Evolutionary conservation across 768 basidiomycete species (phyloP).

Genomic region (Rhodosporidiobolus odoratus): DNA sequence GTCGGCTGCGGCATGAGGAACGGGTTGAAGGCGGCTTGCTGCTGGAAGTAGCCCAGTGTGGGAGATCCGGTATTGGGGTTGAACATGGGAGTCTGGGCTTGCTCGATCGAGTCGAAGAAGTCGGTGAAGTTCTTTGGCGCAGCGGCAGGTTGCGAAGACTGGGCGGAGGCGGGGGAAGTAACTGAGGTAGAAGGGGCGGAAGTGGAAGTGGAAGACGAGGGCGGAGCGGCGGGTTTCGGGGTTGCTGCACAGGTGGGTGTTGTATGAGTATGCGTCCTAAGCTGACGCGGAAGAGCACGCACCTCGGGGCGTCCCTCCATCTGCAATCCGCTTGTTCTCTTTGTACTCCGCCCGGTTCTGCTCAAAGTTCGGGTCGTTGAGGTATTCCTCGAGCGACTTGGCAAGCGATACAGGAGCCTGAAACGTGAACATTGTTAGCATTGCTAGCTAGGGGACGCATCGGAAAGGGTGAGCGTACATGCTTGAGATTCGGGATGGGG

Average conservation of each 20-base stretch:
- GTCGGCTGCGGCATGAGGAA: constrained; percentile 59
- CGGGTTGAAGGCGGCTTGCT: constrained; percentile 63
- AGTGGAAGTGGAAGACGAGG: constrained; percentile 35
- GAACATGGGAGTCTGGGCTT: constrained; percentile 67
- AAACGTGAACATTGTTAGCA: not conserved
- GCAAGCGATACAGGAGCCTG: constrained; percentile 94
- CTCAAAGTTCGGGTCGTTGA: constrained; percentile 94
- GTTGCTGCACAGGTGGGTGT: not conserved
- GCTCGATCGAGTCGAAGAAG: constrained; percentile 85
- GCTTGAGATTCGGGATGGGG: constrained; percentile 86
- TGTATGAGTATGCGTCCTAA: accelerated
- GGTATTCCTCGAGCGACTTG: constrained; percentile 85
- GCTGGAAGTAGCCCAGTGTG: constrained; percentile 43
- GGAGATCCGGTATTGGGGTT: constrained; percentile 60
- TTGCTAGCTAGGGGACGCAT: not conserved
- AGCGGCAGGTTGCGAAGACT: constrained; percentile 38
- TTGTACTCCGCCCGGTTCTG: constrained; percentile 89
- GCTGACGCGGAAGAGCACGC: not conserved
- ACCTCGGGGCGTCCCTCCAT: constrained; percentile 44
- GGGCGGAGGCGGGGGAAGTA: constrained; percentile 14
- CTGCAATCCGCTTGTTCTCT: constrained; percentile 65
- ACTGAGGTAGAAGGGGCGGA: constrained; percentile 39
- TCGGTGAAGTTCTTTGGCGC: constrained; percentile 60
- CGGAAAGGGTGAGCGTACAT: constrained; percentile 51
- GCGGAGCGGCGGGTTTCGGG: constrained; percentile 17